Base-by-base conservation (phyloP, 2,329 filamentous ascomycete genomes). In the Chrysosporium keratinophilum region DNA sequence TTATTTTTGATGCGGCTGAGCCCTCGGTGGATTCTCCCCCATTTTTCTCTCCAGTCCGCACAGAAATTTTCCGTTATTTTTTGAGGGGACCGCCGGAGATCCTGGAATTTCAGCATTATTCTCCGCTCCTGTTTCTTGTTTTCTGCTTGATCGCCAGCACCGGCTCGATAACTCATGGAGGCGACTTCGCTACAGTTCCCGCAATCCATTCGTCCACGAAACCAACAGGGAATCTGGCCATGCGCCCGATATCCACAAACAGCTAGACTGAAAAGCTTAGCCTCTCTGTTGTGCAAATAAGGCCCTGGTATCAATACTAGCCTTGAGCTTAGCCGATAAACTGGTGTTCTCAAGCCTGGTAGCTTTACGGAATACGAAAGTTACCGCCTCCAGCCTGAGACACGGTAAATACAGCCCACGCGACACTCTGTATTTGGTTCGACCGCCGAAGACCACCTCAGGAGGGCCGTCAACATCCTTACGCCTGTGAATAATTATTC, bases 231-330 rank as follows among this genome's bases (percentile, higher is more conserved):
- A 37, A 49, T 49, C 46, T 40, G 35, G 46, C 15, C 46, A 49
- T 49, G 46, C 35, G 46, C 35, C 11, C 3, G 19, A 49, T 37
- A 39, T 49, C 34, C 46, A 28, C 35, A 49, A 39, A 10, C 19
- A 12, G 46, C 46, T 49, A 49, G 35, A 19, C 46, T 31, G 34
- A 15, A 39, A 49, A 40, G 35, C 34, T 40, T 49, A 37, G 28
- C 19, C 12, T 15, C 6, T 31, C 19, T 33, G n/a, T 6, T 20
- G 4, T 10, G 12, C 34, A 17, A 28, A 49, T 40, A 43, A 43
- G 19, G 39, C 39, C 9, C 15, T 28, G 23, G 48, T 20, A n/a
- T 43, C n/a, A 43, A 43, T 50, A 50, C 48, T 50, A 50, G 48
- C 39, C 37, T 43, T 50, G 48, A 50, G 48, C 48, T 50, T 50